Evolutionary conservation across 2,329 filamentous ascomycete species (phyloP).

Genomic region (Dendrostoma leiphaemia): DNA sequence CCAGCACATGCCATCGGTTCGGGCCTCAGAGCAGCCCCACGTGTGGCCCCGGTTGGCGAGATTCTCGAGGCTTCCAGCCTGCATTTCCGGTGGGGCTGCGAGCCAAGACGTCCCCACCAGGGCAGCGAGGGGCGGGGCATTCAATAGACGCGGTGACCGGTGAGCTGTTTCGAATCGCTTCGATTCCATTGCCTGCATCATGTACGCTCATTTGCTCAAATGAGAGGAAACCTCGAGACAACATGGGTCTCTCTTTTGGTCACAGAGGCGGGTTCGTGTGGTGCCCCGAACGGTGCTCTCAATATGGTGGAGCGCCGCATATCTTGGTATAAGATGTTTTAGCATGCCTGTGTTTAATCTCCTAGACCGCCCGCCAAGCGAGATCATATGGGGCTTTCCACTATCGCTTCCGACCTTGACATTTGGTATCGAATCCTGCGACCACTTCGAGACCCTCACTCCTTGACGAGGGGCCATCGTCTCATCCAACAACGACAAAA

Average conservation of each 20-base stretch:
- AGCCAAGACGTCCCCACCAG: neutral
- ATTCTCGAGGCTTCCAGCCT: conserved; percentile 18
- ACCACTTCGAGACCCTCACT: neutral
- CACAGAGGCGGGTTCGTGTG: neutral
- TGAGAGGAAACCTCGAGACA: neutral
- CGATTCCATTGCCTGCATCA: neutral
- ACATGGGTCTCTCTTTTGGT: neutral
- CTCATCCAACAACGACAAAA: neutral
- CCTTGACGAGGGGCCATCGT: neutral
- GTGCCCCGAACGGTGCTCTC: neutral
- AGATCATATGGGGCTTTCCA: neutral
- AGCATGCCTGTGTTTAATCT: neutral
- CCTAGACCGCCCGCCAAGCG: neutral
- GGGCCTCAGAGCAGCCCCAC: conserved; percentile 12
- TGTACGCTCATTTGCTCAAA: neutral
- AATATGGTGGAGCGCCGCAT: no score
- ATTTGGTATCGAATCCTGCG: neutral
- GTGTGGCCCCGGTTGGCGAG: conserved; percentile 17
- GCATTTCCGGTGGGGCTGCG: neutral
- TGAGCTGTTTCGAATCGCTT: neutral
- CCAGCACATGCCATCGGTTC: neutral
- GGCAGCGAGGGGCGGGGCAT: neutral
- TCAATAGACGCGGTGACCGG: neutral
- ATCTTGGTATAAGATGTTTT: neutral
- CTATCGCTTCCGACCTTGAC: no score